Conservation (phyloP, 805 yeast genomes). For the Metschnikowia hibisci region DNA sequence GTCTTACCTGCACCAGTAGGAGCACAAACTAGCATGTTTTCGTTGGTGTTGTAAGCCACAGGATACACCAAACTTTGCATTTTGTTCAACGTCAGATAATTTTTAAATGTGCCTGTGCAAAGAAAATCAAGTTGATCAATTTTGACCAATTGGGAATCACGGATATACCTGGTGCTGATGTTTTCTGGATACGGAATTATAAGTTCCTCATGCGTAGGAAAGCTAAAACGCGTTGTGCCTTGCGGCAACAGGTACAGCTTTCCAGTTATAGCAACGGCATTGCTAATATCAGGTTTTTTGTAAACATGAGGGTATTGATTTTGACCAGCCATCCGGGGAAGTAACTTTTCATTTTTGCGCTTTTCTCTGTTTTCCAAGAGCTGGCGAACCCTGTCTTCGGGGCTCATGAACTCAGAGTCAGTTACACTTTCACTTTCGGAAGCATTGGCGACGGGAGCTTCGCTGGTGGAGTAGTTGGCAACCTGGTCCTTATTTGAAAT, state of each 20-base stretch:
- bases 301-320: constrained; percentile 83
- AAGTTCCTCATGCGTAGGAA: constrained; percentile 72
- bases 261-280: constrained; percentile 69
- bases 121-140: constrained; percentile 66
- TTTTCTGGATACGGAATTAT: constrained; percentile 71
- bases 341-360: constrained; percentile 47
- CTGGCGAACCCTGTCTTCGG: constrained; percentile 52
- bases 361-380: constrained; percentile 47
- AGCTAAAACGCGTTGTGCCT: constrained; percentile 68
- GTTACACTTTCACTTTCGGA: constrained; percentile 7
- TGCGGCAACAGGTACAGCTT: constrained; percentile 73
- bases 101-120: constrained; percentile 80
- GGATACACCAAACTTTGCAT: constrained; percentile 91
- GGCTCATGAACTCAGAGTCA: constrained; percentile 38
- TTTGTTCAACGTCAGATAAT: constrained; percentile 72
- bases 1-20: constrained; percentile 23
- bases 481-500: constrained; percentile 39
- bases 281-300: constrained; percentile 56
- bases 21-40: constrained; percentile 60
- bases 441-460: constrained; percentile 5
- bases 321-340: constrained; percentile 37
- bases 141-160: constrained; percentile 47
- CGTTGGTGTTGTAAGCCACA: constrained; percentile 88
- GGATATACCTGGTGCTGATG: constrained; percentile 39
- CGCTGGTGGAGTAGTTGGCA: constrained; percentile 4